Percentiles rank a stretch among this genome's conserved stretches.
Conservation (phyloP, 495 filamentous ascomycete species). For the Pseudoneurospora amorphoporcata region DNA sequence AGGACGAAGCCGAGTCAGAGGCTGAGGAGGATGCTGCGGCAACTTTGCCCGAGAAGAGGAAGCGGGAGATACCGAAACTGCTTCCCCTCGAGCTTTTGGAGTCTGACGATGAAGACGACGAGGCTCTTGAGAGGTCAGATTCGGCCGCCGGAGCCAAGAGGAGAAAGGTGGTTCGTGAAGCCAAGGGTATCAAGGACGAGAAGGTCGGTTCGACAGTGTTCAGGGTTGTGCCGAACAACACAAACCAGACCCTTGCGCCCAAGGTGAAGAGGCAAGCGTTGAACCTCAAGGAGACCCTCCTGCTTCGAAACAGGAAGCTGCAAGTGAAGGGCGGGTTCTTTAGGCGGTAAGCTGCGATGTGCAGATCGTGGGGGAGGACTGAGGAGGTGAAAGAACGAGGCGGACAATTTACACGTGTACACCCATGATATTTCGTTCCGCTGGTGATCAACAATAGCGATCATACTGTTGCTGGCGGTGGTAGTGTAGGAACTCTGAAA, state of each 20-base stretch:
- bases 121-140: constrained; percentile 8
- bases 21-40: constrained; percentile 10
- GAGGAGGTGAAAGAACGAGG: neutral
- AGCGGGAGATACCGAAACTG: constrained; percentile 24
- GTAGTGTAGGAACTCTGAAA: neutral
- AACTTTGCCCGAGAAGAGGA: constrained; percentile 15
- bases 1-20: constrained; percentile 8
- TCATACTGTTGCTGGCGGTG: neutral
- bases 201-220: constrained; percentile 33
- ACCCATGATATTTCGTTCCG: neutral
- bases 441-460: neutral
- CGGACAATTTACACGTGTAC: neutral
- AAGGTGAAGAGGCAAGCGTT: constrained; percentile 23
- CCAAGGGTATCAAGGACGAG: constrained; percentile 25
- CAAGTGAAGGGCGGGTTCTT: constrained; percentile 28
- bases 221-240: constrained; percentile 23
- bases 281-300: constrained; percentile 24
- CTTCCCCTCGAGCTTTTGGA: constrained; percentile 38
- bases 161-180: constrained; percentile 23
- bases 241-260: constrained; percentile 28
- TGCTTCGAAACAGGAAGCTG: constrained; percentile 23
- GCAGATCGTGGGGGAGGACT: neutral
- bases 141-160: constrained; percentile 19
- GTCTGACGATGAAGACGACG: constrained; percentile 31
- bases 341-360: constrained; percentile 20